Percentiles rank a stretch among this genome's conserved stretches.
Evolutionary conservation across 345 rosid genomes (phyloP).

Genomic region (Combretum micranthum): DNA sequence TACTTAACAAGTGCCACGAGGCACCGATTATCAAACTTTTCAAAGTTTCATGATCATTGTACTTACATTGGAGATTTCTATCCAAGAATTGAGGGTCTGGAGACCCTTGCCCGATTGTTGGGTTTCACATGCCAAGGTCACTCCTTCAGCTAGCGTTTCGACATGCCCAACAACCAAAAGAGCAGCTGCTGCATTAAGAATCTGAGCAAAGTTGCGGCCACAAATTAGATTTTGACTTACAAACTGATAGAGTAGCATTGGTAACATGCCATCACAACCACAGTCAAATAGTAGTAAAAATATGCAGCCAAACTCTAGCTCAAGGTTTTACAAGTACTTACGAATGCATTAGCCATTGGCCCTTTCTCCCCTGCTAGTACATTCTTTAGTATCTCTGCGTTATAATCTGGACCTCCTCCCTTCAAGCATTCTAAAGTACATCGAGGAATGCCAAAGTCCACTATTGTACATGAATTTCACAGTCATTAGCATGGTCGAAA

Average conservation of each 20-base stretch:
- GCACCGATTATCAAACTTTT: too few relatives aligned
- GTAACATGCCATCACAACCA: background rate
- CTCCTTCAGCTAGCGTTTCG: conserved; percentile 60
- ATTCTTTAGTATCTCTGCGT: conserved; percentile 57
- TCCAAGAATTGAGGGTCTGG: conserved; percentile 65
- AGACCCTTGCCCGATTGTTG: conserved; percentile 76
- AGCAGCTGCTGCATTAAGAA: conserved; percentile 94
- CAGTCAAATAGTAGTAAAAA: background rate
- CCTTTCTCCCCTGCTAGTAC: conserved; percentile 78
- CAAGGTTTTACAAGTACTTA: conserved; percentile 21
- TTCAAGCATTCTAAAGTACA: conserved; percentile 66
- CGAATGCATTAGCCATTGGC: conserved; percentile 75
- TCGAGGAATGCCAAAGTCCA: conserved; percentile 89
- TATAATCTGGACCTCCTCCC: conserved; percentile 77
- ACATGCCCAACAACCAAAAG: conserved; percentile 58
- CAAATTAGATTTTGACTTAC: background rate
- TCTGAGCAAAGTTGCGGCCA: conserved; percentile 27
- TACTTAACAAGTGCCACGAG: too few relatives aligned
- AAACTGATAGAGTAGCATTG: background rate
- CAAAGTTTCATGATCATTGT: background rate
- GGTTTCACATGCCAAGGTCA: conserved; percentile 61
- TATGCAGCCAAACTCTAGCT: background rate
- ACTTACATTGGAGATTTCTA: conserved; percentile 48
- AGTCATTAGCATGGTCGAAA: conserved; percentile 1
- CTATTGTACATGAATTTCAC: conserved; percentile 26